phyloP scores from a whole-genome alignment of 345 rosid genomes.

The Hibiscus tridactylites region DNA sequence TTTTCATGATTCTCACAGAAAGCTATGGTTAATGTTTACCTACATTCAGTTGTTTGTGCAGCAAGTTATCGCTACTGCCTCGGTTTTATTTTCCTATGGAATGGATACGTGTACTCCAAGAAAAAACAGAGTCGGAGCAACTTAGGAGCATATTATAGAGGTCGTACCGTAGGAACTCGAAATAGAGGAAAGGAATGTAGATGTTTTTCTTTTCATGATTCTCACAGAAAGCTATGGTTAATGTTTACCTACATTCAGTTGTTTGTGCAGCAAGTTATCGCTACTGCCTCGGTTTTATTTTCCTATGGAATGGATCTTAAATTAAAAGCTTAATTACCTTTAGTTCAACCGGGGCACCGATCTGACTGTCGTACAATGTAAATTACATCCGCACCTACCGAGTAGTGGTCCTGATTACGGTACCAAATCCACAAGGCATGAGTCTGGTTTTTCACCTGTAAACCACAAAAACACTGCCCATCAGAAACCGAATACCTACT shows the following conservation, averaged over 20 bases:
- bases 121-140: too few relatives aligned
- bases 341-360: slow-evolving; percentile 27
- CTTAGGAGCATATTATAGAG: too few relatives aligned
- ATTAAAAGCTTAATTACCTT: slow-evolving; percentile 11
- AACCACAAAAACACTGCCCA: not conserved
- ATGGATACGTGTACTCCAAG: not conserved
- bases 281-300: too few relatives aligned
- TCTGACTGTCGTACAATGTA: slow-evolving; percentile 70
- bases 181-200: not conserved
- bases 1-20: too few relatives aligned
- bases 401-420: slow-evolving; percentile 51
- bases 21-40: not conserved
- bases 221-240: not conserved
- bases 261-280: not conserved
- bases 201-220: not conserved
- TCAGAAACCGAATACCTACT: not conserved
- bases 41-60: not conserved
- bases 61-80: not conserved
- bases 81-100: not conserved
- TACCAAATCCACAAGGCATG: slow-evolving; percentile 90
- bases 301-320: not conserved
- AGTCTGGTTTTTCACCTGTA: slow-evolving; percentile 74
- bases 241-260: not conserved
- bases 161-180: too few relatives aligned
- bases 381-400: slow-evolving; percentile 39